Base-by-base conservation (phyloP, 805 yeast genomes). In the Metschnikowia dekortorum region DNA sequence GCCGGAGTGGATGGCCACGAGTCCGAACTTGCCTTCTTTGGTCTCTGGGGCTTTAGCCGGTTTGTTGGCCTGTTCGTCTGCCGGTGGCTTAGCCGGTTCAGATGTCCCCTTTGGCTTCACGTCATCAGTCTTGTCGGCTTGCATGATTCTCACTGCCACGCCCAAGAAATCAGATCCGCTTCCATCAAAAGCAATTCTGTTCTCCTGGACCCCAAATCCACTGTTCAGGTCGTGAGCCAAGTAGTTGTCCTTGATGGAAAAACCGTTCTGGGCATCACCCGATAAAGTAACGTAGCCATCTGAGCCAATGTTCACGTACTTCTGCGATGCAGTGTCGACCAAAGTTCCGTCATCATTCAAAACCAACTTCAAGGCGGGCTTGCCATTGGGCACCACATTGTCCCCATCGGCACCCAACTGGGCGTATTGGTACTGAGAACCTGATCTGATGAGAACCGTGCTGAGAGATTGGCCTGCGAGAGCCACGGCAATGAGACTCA, bases 171-270 rank as follows among this genome's bases (percentile, higher is more conserved):
- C 22, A 22, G 22, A 22, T 22, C 11, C 40, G 16, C 10, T 38
- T 16, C 22, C 22, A 13, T 26, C 40, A 13, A 38, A 38, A 6
- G 42, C 32, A 85, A 82, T 60, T 85, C 85, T 28, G 14, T 38
- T 38, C 14, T 38, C 11, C 16, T 38, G 29, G 28, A 38, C 40
- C 8, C 40, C 45, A 5, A 52, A 52, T 3, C 42, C 49, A 26
- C 31, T 11, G 36, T 32, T 38, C 35, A 32, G 47, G 16, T 48
- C 38, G 50, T 35, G 48, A 6, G 39, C 51, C 43, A 48, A 53
- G 48, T 40, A 47, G 18, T 38, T 52, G 35, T 42, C 48, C 16
- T 44, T 38, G 45, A 59, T 28, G 38, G 58, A 37, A 37, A 6
- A 34, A 8, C 36, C 36, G 10, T 34, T 34, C 8, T 34, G 36